Evolutionary conservation across 2,329 filamentous ascomycete genomes (phyloP), one percentile per base, ranked within the genome.

Genomic region (Fusarium dimerum): DNA sequence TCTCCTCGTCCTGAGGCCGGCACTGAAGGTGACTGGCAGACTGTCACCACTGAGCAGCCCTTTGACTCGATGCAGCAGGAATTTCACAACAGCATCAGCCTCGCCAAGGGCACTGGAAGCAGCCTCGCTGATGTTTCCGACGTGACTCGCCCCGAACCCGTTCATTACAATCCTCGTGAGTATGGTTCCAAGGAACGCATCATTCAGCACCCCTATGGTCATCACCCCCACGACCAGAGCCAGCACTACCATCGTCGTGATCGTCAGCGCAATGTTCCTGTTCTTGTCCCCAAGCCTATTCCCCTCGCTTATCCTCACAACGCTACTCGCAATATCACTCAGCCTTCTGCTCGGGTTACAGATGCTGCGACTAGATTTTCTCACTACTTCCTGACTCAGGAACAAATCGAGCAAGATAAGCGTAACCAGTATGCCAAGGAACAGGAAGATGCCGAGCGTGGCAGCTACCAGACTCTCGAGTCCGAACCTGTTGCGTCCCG

Each of bases 121-220:
- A 80, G 77, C 50, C 57, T 80, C 18, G 77, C 77, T 3, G 71
- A 79, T 52, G 69, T 73, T 7, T 78, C 77, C 1, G 76, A 78
- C 41, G 55, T 55, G 9, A 52, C 51, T 11, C 52, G 56, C 18
- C 63, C 51, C 29, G 56, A 59, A 6, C 48, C 32, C 9, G 13
- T 15, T 36, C 32, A 36, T 15, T 15, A 54, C 3, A 47, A 57
- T 18, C 60, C 50, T 15, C 54, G 56, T 32, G 57, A 66, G 12
- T 56, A 64, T 38, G 58, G 48, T 5, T 63, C 65, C 6, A 56
- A 52, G 11, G 66, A 68, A 9, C 62, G 51, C 45, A 66, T 69
- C 26, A 61, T 68, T 43, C 63, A 63, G 18, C 65, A 69, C 32
- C 66, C 64, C 20, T 46, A 50, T 17, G 52, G 50, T 11, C 20